Evolutionary conservation across 805 yeast genomes (phyloP).

Genomic region (Candida sithepensis): DNA sequence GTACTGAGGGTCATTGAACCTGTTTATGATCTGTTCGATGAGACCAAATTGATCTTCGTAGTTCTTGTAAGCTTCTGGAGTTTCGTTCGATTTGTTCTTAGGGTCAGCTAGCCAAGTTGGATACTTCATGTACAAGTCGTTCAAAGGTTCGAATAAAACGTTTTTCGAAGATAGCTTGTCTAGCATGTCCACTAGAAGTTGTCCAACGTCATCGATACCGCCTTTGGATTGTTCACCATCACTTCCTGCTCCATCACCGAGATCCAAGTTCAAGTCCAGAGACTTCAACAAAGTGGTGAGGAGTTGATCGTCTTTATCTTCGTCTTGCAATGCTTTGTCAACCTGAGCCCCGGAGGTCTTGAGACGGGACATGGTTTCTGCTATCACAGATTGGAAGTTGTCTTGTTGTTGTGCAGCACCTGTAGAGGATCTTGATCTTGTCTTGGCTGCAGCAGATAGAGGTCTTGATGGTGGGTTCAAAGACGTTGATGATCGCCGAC

Average conservation of each 20-base stretch:
- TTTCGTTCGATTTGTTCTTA: conserved; percentile 36
- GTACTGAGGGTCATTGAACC: conserved; percentile 66
- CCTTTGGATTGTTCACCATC: conserved; percentile 24
- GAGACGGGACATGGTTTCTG: conserved; percentile 75
- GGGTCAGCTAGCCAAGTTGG: conserved; percentile 61
- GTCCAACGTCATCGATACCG: conserved; percentile 38
- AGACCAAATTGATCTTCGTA: conserved; percentile 62
- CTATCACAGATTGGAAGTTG: conserved; percentile 69
- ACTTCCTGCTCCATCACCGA: conserved; percentile 9
- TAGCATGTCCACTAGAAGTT: conserved; percentile 67
- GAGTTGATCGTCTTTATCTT: conserved; percentile 41
- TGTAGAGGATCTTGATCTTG: conserved; percentile 17
- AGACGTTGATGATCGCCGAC: background rate
- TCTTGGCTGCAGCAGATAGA: conserved; percentile 9
- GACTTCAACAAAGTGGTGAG: conserved; percentile 65
- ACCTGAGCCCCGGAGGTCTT: conserved; percentile 72
- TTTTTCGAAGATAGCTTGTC: conserved; percentile 81
- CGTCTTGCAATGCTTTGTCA: conserved; percentile 49
- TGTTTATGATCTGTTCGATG: conserved; percentile 55
- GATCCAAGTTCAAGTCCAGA: conserved; percentile 43
- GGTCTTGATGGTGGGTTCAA: conserved; percentile 11
- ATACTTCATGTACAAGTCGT: conserved; percentile 70
- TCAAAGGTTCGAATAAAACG: conserved; percentile 83
- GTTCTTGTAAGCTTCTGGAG: conserved; percentile 31
- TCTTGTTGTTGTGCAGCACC: conserved; percentile 1